Base-by-base conservation (phyloP, 768 basidiomycete species). In the Ephemerocybe angulata region DNA sequence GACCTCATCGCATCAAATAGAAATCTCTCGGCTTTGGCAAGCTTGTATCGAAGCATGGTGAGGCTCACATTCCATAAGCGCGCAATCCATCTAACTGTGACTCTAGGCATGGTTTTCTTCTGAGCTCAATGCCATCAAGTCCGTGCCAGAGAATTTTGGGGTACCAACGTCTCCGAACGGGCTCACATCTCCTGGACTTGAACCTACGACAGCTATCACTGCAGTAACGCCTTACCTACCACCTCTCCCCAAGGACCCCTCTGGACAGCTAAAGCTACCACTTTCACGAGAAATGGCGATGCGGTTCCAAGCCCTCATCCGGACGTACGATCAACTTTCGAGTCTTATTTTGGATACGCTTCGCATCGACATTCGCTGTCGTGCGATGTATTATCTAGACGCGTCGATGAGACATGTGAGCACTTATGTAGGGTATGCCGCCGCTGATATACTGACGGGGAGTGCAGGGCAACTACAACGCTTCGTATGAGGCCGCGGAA, bases 281-380 rank as follows among this genome's bases (percentile, higher is more conserved):
- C 74, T 98, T 29, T 94, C 93, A 1, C 76, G 75, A 41, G 94
- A 95, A 57, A 98, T 96, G 94, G 78, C 86, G 15, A 66, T 94
- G 95, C 93, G 93, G 28, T 97, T 93, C 71, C 88, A 95, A 66
- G 90, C 93, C 0, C 76, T 98, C 42, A 75, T 95, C 38, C 86
- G 88, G 71, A 96, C 94, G 2, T 98, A 93, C 63, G 86, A 89
- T 35, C 93, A 96, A 61, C 78, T 98, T 6, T 87, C 90, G 8
- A 86, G 89, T 63, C 80, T 95, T 54, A 86, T 97, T 47, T 74
- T 98, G 38, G 87, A 89, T 65, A 93, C 90, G 4, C 83, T 98
- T 28, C 83, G 94, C 31, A 82, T 91, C 51, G 96, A 98, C 64
- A 72, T 97, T 50, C 83, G 96, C 4, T 93, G 93, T 65, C 82